Evolutionary conservation across 768 basidiomycete genomes (phyloP).

Genomic region (Trametes meyenii): DNA sequence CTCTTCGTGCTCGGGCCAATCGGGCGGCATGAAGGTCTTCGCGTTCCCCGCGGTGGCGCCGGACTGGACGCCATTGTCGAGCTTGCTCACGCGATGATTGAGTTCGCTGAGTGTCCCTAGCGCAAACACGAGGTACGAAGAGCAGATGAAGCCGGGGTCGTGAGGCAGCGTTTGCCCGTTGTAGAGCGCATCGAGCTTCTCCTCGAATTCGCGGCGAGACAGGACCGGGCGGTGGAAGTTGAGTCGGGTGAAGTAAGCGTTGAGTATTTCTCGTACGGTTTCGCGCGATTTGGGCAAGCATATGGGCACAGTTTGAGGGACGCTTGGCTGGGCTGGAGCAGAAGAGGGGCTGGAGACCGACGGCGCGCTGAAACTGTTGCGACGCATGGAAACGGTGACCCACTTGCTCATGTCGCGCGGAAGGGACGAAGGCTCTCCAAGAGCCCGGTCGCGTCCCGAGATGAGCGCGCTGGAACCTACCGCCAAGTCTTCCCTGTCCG

Average conservation of each 20-base stretch:
- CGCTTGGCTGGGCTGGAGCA: slow-evolving; percentile 12
- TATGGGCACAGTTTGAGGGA: slow-evolving; percentile 46
- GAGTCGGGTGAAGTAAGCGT: slow-evolving; percentile 76
- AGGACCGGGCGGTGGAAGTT: slow-evolving; percentile 83
- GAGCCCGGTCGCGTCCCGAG: slow-evolving; percentile 67
- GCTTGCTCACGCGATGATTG: slow-evolving; percentile 65
- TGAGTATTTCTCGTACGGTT: slow-evolving; percentile 62
- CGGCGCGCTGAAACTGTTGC: slow-evolving; percentile 41
- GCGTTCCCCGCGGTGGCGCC: slow-evolving; percentile 36
- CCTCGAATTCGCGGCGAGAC: slow-evolving; percentile 67
- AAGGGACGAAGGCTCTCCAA: slow-evolving; percentile 48
- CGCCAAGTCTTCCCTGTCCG: slow-evolving; percentile 73
- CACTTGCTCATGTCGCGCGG: slow-evolving; percentile 68
- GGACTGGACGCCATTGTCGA: slow-evolving; percentile 48
- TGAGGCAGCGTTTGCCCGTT: slow-evolving; percentile 51
- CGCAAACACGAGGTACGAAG: slow-evolving; percentile 75
- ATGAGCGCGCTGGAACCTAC: slow-evolving; percentile 73
- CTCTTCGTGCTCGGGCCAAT: slow-evolving; percentile 83
- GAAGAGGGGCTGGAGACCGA: slow-evolving; percentile 23
- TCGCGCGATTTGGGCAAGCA: slow-evolving; percentile 80
- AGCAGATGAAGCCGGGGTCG: slow-evolving; percentile 81
- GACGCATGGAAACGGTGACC: slow-evolving; percentile 52
- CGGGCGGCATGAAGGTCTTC: slow-evolving; percentile 63
- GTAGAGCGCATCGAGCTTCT: slow-evolving; percentile 67
- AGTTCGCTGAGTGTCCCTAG: slow-evolving; percentile 83